Base-by-base conservation (phyloP, 192 early-diverging fungal genomes). In the Linnemannia exigua region DNA sequence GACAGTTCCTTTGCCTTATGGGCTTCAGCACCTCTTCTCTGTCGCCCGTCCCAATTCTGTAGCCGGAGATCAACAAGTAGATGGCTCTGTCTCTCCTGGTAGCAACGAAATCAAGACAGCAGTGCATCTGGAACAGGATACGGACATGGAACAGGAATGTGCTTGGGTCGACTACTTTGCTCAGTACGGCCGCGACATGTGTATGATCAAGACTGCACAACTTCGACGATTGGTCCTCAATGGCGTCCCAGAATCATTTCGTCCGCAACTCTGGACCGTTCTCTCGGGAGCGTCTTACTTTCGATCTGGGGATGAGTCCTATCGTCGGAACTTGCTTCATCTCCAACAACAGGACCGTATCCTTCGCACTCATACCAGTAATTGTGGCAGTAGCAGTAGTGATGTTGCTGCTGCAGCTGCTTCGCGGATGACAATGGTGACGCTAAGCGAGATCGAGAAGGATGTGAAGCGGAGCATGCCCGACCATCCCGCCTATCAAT, bases 401-500 rank as follows among this genome's bases (percentile, higher is more conserved):
- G 67, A 41, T 2, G 67, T 51, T 37, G 44, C 31, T 22, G 63
- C 3, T 37, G 44, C 31, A n/a, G 63, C 3, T 28, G 38, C 72
- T 0, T 58, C 70, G 3, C 25, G 28, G 58, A 4, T 31, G 58
- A 63, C 58, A 2, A 63, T 63, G 58, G 58, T 48, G 20, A 69
- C 74, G 19, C 51, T 80, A 1, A 70, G 74, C 6, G 84, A 86
- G 37, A 86, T 86, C 36, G 84, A 86, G 38, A 86, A 80, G 68
- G 84, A 86, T 33, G 74, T 86, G 67, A 50, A 72, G 63, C 36
- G 84, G 25, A 86, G 84, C n/a, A 86, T 86, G 84, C 84, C 84
- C 1, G 61, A 79, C 22, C 84, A 86, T 31, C 84, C 78, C 19
- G 84, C 84, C 19, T 86, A 74, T 66, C 84, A 86, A 61, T 86